Base-by-base conservation (phyloP, 352 stramenopile species). In the Pythium phragmiticola region DNA sequence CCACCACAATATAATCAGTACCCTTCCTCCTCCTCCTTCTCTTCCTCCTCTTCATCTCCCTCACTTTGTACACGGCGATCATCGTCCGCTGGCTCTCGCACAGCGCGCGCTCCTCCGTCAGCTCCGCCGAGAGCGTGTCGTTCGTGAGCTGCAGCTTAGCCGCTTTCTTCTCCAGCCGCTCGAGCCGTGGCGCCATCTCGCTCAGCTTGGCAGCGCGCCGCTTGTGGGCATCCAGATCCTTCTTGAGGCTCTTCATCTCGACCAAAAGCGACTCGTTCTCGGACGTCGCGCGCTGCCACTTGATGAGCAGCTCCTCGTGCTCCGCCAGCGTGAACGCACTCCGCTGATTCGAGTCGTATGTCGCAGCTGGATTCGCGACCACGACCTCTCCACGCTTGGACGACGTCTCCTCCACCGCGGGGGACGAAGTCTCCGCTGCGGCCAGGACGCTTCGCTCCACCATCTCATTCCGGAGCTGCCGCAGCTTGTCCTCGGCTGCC, bases 71-170 rank as follows among this genome's bases (percentile, higher is more conserved):
- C 21, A 66, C 39, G 6, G 26, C 53, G 14, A 65, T 63, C 65
- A 71, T 71, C 7, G 57, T 56, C 0, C 55, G 65, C 46, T 89
- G 64, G 65, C 84, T 93, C 41, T 90, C 80, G 46, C 87, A 73
- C 14, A 93, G 63, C n/a, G 75, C 77, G 33, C 78, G 77, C 33
- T 87, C 77, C 55, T 93, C 84, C 30, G 70, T 82, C 7, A 82
- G 72, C 60, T 93, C 84, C 66, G 88, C 76, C 34, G 71, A 62
- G 6, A 93, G 68, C 36, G 74, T 63, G 21, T 89, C 77, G 53
- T 89, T 89, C 0, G 66, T 60, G 17, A 68, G 68, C 60, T 87
- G 79, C 28, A 91, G 51, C 58, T 87, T 85, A 57, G 71, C 57
- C 37, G 77, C 72, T 19, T 77, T 76, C 55, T 83, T 88, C 61